A percentile compares a stretch with the other conserved stretches of the same genome.
Evolutionary conservation across 306 rosid species (phyloP).

Genomic region (Pyrus pyrifolia): DNA sequence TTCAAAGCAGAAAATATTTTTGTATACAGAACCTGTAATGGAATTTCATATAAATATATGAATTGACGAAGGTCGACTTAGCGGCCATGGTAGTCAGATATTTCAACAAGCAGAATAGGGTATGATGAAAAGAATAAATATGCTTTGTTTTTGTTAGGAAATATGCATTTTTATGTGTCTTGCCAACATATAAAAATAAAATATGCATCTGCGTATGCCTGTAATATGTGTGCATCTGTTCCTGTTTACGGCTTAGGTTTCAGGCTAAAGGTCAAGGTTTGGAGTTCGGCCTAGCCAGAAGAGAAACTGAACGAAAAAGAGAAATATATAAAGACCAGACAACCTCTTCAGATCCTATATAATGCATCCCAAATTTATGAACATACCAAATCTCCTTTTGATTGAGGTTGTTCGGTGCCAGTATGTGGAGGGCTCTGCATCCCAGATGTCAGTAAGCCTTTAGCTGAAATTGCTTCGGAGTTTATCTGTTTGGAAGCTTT

Average conservation of each 20-base stretch:
- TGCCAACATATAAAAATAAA: background rate
- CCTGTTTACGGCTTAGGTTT: background rate
- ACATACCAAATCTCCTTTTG: constrained; percentile 61
- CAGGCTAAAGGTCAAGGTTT: background rate
- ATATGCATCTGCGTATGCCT: background rate
- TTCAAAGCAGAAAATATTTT: constrained; percentile 63
- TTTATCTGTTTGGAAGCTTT: constrained; percentile 49
- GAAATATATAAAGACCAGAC: background rate
- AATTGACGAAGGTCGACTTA: background rate
- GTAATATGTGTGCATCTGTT: background rate
- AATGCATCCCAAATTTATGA: background rate
- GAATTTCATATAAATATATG: background rate
- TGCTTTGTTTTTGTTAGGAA: too few relatives aligned
- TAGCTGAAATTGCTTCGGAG: constrained; percentile 48
- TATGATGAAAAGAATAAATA: too few relatives aligned
- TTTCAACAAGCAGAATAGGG: constrained; percentile 7
- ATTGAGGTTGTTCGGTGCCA: constrained; percentile 42
- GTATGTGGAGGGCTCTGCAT: constrained; percentile 33
- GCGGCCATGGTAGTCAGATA: constrained; percentile 1
- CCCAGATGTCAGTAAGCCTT: constrained; percentile 54
- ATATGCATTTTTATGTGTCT: background rate
- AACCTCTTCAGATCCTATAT: background rate
- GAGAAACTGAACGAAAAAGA: background rate
- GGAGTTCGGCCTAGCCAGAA: background rate
- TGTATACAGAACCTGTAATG: constrained; percentile 63